These are phyloP conservation scores for Silene vulgaris DNA, from an alignment of 179 eudicot species.

Conservation along the genomic window DNA sequence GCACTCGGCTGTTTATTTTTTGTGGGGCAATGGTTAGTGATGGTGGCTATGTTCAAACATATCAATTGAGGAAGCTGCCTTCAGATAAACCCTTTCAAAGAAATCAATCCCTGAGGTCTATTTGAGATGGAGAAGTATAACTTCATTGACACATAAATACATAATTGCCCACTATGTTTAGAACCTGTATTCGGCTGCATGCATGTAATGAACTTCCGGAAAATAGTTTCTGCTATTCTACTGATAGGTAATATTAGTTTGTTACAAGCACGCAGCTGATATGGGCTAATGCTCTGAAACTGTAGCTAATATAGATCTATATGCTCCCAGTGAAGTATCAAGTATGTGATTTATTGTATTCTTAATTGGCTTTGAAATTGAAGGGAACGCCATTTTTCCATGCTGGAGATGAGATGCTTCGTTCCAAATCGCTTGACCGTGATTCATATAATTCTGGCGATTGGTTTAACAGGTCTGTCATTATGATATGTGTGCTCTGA, in stretches of 20 bases:
- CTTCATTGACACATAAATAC: no score
- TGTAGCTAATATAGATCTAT: not conserved
- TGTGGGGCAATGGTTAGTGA: not conserved
- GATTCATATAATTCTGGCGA: conserved; percentile 99
- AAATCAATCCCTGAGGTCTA: no score
- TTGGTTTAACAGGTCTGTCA: conserved; percentile 86
- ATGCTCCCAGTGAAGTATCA: not conserved
- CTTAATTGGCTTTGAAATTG: not conserved
- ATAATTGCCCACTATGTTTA: no score
- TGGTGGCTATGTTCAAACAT: not conserved
- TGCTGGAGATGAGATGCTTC: conserved; percentile 94
- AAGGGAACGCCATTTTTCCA: conserved; percentile 97
- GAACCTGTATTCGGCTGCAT: no score
- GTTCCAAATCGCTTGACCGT: conserved; percentile 95
- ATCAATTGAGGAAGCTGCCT: not conserved
- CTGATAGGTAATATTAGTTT: not conserved
- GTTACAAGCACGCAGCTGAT: not conserved
- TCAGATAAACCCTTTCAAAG: no score
- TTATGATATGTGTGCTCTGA: not conserved
- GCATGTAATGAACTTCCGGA: not conserved
- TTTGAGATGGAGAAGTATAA: no score
- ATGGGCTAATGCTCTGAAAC: not conserved
- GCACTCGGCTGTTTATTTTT: not conserved
- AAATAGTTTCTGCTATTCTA: not conserved
- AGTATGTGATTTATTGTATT: not conserved